Evolutionary conservation across 208 protist genomes (phyloP).

Genomic region (Leishmania mexicana): DNA sequence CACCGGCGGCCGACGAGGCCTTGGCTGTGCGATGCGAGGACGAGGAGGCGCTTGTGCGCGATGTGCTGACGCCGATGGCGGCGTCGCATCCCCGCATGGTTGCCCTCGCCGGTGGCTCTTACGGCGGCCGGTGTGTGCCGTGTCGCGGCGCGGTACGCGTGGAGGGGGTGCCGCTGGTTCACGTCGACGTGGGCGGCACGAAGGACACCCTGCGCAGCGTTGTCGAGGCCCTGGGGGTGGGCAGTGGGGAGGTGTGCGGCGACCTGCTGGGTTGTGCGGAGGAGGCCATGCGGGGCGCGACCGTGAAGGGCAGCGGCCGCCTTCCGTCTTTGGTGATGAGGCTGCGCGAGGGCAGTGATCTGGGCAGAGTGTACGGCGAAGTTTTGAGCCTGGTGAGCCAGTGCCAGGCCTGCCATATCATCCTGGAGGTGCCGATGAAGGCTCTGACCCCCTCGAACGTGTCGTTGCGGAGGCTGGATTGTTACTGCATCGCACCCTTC

Average conservation of each 20-base stretch:
- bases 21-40: constrained; percentile 1
- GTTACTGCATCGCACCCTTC: constrained; percentile 78
- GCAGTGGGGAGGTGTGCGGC: constrained; percentile 78
- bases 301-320: constrained; percentile 28
- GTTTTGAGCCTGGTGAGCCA: constrained; percentile 73
- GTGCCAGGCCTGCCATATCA: constrained; percentile 65
- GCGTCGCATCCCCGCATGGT: constrained; percentile 50
- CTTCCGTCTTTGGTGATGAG: constrained; percentile 76
- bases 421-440: constrained; percentile 76
- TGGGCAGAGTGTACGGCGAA: constrained; percentile 75
- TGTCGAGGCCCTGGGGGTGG: constrained; percentile 67
- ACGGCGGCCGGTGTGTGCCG: constrained; percentile 54
- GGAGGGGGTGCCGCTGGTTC: constrained; percentile 62
- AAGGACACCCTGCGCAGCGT: constrained; percentile 74
- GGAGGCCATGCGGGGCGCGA: constrained; percentile 44
- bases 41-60: constrained; percentile 40
- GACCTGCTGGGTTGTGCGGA: constrained; percentile 35
- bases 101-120: constrained; percentile 56
- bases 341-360: constrained; percentile 55
- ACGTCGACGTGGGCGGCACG: constrained; percentile 60
- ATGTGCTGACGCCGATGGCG: constrained; percentile 30
- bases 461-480: constrained; percentile 69
- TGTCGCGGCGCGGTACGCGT: constrained; percentile 48
- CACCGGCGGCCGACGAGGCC: constrained; percentile 23
- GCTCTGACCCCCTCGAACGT: constrained; percentile 56